phyloP scores from a whole-genome alignment of 768 basidiomycete genomes.

The Leucosporidium yakuticum region DNA sequence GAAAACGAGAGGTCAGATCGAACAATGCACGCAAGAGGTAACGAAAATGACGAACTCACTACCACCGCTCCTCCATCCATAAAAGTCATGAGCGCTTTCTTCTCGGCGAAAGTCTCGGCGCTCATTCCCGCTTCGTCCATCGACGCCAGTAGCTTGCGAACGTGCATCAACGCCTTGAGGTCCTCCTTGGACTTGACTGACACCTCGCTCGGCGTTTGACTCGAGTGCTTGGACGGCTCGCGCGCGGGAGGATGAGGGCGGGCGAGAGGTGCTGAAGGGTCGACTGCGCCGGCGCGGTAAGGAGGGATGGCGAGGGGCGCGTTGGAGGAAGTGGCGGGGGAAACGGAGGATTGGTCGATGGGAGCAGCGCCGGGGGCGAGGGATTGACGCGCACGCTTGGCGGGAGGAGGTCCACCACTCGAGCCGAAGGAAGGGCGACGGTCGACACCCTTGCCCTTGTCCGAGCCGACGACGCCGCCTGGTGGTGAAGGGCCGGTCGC shows the following conservation, averaged over 20 bases:
- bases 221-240: not conserved
- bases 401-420: not conserved
- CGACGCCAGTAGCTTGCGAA: conserved; percentile 21
- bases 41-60: conserved; percentile 13
- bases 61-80: conserved; percentile 29
- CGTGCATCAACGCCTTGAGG: conserved; percentile 29
- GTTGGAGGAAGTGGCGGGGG: not conserved
- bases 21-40: not conserved
- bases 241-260: not conserved
- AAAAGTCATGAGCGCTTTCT: conserved; percentile 23
- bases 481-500: not conserved
- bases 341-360: not conserved
- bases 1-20: not conserved
- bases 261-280: not conserved
- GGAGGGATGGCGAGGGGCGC: conserved; percentile 1
- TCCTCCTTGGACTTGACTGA: conserved; percentile 32
- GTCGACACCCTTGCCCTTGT: not conserved
- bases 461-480: not conserved
- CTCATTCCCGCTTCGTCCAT: not conserved
- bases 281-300: conserved; percentile 5
- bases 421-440: conserved; percentile 1
- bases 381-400: not conserved
- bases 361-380: not conserved
- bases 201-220: conserved; percentile 1
- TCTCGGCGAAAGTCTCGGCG: not conserved